These are phyloP conservation scores for Trametes maxima DNA, from an alignment of 768 basidiomycete species.

Conservation along the genomic window DNA sequence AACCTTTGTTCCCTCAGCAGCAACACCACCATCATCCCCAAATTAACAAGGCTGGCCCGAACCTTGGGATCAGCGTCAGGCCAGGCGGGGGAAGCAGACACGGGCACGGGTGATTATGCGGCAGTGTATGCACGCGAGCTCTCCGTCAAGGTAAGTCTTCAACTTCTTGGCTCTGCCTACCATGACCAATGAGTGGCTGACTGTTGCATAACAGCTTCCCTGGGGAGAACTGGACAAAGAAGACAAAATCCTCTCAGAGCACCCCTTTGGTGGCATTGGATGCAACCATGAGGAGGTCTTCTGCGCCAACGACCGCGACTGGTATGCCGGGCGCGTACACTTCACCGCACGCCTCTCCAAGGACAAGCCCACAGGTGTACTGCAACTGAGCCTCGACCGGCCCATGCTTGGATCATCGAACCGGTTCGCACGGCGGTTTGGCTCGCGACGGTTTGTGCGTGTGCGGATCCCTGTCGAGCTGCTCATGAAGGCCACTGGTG, in stretches of 20 bases:
- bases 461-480: constrained; percentile 44
- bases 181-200: neutral
- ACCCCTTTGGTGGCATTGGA: constrained; percentile 46
- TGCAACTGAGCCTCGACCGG: constrained; percentile 48
- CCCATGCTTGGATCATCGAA: constrained; percentile 57
- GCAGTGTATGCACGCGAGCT: constrained; percentile 21
- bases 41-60: neutral
- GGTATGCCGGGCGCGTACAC: constrained; percentile 65
- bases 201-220: constrained; percentile 45
- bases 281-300: constrained; percentile 30
- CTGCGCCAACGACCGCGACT: constrained; percentile 37
- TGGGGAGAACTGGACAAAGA: constrained; percentile 68
- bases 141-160: constrained; percentile 26
- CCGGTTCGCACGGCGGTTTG: constrained; percentile 61
- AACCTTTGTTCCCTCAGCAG: constrained; percentile 27
- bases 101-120: constrained; percentile 5
- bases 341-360: constrained; percentile 46
- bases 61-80: neutral
- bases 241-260: constrained; percentile 39
- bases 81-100: neutral
- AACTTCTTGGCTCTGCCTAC: too few species aligned
- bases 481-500: constrained; percentile 33
- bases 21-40: constrained; percentile 30
- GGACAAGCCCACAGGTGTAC: constrained; percentile 22
- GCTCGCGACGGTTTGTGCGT: constrained; percentile 59